Percentiles rank a stretch among this genome's conserved stretches.
Conservation (phyloP, 139 green algal genomes). For the Deuterostichococcus epilithicus region DNA sequence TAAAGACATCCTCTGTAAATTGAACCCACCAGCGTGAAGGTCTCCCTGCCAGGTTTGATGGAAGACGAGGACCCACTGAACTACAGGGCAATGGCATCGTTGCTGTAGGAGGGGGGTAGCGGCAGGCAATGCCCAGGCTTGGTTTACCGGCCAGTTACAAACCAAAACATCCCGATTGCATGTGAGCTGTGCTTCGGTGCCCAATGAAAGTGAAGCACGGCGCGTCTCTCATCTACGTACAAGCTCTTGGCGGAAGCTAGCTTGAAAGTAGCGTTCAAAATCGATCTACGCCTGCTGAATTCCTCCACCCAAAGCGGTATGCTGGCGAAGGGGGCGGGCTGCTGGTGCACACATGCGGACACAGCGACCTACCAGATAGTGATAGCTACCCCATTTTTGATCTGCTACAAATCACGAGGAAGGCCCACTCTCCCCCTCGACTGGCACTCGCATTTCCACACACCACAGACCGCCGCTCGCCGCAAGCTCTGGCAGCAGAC, state of each 20-base stretch:
- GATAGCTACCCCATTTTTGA: background rate
- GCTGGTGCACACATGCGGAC: background rate
- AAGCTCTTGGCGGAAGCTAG: background rate
- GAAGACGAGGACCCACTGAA: no score
- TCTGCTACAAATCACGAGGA: conserved; percentile 1
- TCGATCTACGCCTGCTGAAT: background rate
- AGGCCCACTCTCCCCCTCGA: background rate
- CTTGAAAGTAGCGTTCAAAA: background rate
- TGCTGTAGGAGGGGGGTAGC: no score
- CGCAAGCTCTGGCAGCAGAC: no score
- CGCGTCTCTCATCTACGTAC: background rate
- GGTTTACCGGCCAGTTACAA: no score
- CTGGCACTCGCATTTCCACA: background rate
- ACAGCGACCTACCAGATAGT: background rate
- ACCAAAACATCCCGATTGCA: background rate
- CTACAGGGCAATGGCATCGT: no score
- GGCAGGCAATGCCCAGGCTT: no score
- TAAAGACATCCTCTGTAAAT: no score
- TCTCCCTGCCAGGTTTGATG: no score
- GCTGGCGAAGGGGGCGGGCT: background rate
- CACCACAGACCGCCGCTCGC: background rate
- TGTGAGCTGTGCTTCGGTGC: background rate
- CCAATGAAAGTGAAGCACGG: background rate
- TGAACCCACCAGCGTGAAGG: no score
- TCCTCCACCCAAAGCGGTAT: background rate